Base-by-base conservation (phyloP, 1,139 yeast genomes). In the Debaryomyces sp. region DNA sequence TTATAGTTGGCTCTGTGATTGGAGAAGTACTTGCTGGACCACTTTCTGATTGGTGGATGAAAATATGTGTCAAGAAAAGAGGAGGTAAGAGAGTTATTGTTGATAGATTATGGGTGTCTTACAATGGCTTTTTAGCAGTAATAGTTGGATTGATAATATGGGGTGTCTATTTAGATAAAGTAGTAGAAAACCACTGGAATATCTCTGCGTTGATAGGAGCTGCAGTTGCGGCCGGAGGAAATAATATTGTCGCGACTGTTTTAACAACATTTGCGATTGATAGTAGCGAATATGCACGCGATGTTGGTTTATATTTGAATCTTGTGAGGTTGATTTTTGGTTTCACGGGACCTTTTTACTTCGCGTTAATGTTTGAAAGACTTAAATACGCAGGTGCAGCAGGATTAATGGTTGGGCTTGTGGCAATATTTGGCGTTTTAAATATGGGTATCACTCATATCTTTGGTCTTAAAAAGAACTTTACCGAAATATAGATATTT, bases 321-420 rank as follows among this genome's bases (percentile, higher is more conserved):
- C 44, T 57, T 13, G 42, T 58, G n/a, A 48, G 63, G 38, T 61
- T 57, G 43, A 41, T 54, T 1, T 47, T 56, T 18, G 61, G 62
- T 8, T 59, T 60, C 35, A 45, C 58, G 12, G 62, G 62, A n/a
- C 63, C 63, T 9, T 60, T 59, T 42, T 59, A 55, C 41, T 57
- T 56, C 24, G 62, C 63, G 6, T 36, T 43, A 7, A 60, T 59
- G 63, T 50, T 58, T 30, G 53, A 50, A 13, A 42, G 23, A 12
- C 38, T 24, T 24, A 41, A 46, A 8, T 55, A 54, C 37, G 45
- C 48, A 13, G 52, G 49, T n/a, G 54, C 62, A 0, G 57, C 54
- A 44, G 49, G 62, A 18, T 24, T 54, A 9, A 47, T 60, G 47
- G 61, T 60, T 2, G 61, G 54, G 1, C 41, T 60, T n/a, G 48